These are phyloP conservation scores for Acanthamoeba royreba DNA, from an alignment of 208 protist genomes.

Conservation along the genomic window DNA sequence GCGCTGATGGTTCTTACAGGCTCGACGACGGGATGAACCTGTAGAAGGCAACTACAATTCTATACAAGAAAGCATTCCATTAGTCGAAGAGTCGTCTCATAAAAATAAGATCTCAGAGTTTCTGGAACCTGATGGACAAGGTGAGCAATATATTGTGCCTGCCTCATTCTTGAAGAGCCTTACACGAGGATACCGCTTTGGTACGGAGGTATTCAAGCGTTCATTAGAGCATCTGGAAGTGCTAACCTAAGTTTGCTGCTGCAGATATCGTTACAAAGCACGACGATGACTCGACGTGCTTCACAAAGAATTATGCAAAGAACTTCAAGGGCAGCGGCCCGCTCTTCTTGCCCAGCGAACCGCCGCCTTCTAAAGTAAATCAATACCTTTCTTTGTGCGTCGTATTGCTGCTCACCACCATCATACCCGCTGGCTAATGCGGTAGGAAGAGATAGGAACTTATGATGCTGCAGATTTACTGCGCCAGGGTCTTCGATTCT, in stretches of 20 bases:
- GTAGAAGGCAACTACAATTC: not conserved
- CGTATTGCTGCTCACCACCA: not conserved
- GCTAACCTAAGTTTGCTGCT: not conserved
- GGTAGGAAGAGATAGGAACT: not conserved
- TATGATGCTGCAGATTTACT: not conserved
- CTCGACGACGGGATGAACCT: not conserved
- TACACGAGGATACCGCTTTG: not conserved
- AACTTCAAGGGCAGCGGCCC: slow-evolving; percentile 8
- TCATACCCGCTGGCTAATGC: not conserved
- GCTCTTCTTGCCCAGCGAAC: not conserved
- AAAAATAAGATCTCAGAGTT: not conserved
- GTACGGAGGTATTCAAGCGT: not conserved
- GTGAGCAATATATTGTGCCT: not conserved
- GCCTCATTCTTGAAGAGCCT: not conserved
- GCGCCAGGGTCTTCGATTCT: not conserved
- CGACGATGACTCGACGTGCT: not conserved
- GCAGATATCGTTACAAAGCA: not conserved
- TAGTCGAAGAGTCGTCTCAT: too few species aligned
- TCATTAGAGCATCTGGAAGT: not conserved
- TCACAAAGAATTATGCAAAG: slow-evolving; percentile 3
- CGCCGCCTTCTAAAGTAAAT: not conserved
- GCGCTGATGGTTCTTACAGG: too few species aligned
- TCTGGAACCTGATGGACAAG: not conserved
- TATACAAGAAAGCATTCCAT: not conserved
- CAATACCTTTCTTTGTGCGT: not conserved